Base-by-base conservation (phyloP, 23 red algal species). In the Gracilaria gracilis region DNA sequence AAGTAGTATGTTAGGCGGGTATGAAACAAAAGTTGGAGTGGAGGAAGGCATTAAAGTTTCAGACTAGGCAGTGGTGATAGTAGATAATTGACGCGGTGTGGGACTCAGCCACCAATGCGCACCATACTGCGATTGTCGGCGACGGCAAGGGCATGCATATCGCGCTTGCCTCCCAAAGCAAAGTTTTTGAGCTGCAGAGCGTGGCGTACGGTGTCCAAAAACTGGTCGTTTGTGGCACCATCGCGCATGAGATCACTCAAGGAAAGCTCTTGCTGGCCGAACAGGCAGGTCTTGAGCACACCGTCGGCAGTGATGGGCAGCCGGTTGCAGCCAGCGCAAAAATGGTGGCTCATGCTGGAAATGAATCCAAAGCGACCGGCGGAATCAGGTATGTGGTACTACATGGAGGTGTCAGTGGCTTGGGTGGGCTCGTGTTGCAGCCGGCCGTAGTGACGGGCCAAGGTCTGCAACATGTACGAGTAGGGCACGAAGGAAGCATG, bases 301-400 rank as follows among this genome's bases (percentile, higher is more conserved):
- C 96, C 96, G 74, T 95, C 93, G 9, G 96, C 96, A 36, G 96
- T 98, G 38, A 98, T 23, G 42, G 93, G 88, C 29, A 98, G 79
- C 9, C 96, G 96, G 82, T 95, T 98, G 85, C 96, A 98, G 23
- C 93, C 90, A 31, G 86, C 92, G 64, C 96, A 98, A 94, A 98
- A 98, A 69, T 95, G 93, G 35, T 94, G 65, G 57, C 62, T 95
- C 96, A 98, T 98, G 27, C 88, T 93, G 27, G 93, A 93, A 31
- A 98, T 98, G 82, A 98, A 98, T 5, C 96, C 96, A 16, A 97
- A 67, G 19, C 90, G 82, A 4, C 95, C 95, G n/a, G 25, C 14
- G 29, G 88, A 88, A 13, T 84, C 90, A 33, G 88, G 75, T 36
- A 97, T 54, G 61, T 78, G 55, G 55, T 88, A 98, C 79, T 95